phyloP scores from a whole-genome alignment of 331 rosid species.

The Quercus tomentella region DNA sequence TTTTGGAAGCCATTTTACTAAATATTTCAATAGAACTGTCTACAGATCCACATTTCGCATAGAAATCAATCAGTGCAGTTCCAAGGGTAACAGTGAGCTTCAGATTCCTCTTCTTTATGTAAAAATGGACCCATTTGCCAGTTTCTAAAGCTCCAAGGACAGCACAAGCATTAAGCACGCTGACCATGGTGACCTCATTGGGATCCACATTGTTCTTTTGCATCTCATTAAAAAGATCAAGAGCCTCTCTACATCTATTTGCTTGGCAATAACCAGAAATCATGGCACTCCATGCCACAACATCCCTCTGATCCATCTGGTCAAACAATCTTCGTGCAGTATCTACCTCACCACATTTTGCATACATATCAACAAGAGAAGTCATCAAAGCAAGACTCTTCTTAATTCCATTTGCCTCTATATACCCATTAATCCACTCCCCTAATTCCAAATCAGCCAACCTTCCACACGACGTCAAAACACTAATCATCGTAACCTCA shows the following conservation, averaged over 20 bases:
- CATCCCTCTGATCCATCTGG: slow-evolving; percentile 45
- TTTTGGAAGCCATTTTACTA: slow-evolving; percentile 33
- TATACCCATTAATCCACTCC: slow-evolving; percentile 41
- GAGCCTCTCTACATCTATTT: slow-evolving; percentile 53
- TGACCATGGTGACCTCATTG: slow-evolving; percentile 66
- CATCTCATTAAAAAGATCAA: slow-evolving; percentile 53
- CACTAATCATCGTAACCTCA: slow-evolving; percentile 53
- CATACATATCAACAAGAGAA: slow-evolving; percentile 57
- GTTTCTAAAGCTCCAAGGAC: slow-evolving; percentile 58
- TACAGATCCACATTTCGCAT: slow-evolving; percentile 54
- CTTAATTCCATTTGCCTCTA: slow-evolving; percentile 32
- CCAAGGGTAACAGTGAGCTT: slow-evolving; percentile 63
- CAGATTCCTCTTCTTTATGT: slow-evolving; percentile 49
- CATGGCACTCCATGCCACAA: slow-evolving; percentile 67
- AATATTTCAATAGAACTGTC: slow-evolving; percentile 52
- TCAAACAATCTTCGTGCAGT: slow-evolving; percentile 45
- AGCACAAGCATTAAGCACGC: slow-evolving; percentile 53
- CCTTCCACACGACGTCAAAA: slow-evolving; percentile 56
- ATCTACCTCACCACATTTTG: slow-evolving; percentile 57
- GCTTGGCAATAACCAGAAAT: slow-evolving; percentile 62
- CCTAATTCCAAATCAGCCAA: slow-evolving; percentile 51
- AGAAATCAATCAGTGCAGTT: slow-evolving; percentile 59
- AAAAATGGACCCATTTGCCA: slow-evolving; percentile 66
- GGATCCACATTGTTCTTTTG: slow-evolving; percentile 50
- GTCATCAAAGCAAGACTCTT: slow-evolving; percentile 38